phyloP scores from a whole-genome alignment of 306 rosid genomes.

The Echinosophora koreensis region DNA sequence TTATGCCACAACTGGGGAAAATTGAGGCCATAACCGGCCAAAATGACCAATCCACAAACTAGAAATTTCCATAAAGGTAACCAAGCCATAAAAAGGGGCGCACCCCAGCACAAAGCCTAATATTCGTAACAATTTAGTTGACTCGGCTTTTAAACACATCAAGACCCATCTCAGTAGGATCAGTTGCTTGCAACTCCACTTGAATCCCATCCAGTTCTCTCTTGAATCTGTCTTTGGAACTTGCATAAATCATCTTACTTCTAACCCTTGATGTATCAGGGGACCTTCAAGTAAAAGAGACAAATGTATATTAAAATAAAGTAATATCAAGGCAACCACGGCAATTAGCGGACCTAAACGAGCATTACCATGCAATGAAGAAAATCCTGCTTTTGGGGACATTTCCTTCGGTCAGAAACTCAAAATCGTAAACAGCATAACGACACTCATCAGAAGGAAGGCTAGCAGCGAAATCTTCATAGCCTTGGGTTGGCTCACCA shows the following conservation, averaged over 20 bases:
- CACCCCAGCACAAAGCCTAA: slow-evolving; percentile 47
- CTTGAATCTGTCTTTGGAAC: slow-evolving; percentile 84
- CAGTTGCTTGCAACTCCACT: slow-evolving; percentile 78
- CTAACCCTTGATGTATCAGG: slow-evolving; percentile 46
- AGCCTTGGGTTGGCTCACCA: slow-evolving; percentile 44
- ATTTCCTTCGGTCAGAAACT: slow-evolving; percentile 45
- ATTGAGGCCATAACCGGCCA: slow-evolving; percentile 47
- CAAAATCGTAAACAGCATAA: slow-evolving; percentile 48
- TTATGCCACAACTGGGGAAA: slow-evolving; percentile 50
- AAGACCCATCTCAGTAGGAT: slow-evolving; percentile 70
- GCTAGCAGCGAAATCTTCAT: slow-evolving; percentile 42
- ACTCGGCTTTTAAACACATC: slow-evolving; percentile 77
- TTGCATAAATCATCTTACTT: slow-evolving; percentile 58
- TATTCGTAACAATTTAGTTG: slow-evolving; percentile 38
- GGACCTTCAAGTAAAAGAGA: slow-evolving; percentile 42
- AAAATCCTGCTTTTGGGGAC: slow-evolving; percentile 51
- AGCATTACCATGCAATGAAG: slow-evolving; percentile 47
- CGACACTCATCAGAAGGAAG: slow-evolving; percentile 45
- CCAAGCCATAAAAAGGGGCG: slow-evolving; percentile 44
- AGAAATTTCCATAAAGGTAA: slow-evolving; percentile 48
- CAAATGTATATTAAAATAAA: not conserved
- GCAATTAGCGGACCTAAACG: not conserved
- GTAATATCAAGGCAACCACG: not conserved
- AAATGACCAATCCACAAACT: slow-evolving; percentile 54
- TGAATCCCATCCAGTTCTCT: slow-evolving; percentile 83